phyloP scores from a whole-genome alignment of 768 basidiomycete species.

The Sarcomyxa edulis region DNA sequence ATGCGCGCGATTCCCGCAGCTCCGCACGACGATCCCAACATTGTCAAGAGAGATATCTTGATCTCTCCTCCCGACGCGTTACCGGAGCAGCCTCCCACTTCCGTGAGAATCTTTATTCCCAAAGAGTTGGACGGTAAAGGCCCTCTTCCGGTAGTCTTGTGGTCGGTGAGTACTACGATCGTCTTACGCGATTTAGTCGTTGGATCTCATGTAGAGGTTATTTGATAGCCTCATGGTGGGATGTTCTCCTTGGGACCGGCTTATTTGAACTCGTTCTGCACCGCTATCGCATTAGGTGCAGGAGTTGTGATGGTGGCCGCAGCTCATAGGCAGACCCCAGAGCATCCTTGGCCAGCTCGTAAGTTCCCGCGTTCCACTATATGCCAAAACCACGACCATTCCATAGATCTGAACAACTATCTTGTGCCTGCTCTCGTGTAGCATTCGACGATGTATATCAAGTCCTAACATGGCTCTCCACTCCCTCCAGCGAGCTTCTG shows the following conservation, averaged over 20 bases:
- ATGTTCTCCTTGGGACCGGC: conserved; percentile 6
- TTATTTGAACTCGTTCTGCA: conserved; percentile 3
- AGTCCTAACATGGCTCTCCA: conserved; percentile 6
- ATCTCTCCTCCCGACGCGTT: conserved; percentile 1
- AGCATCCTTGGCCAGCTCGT: conserved; percentile 7
- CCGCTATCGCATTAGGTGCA: conserved; percentile 4
- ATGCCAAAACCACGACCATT: too few species aligned
- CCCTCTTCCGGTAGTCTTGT: conserved; percentile 3
- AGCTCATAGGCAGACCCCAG: conserved; percentile 6
- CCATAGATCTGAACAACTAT: neutral
- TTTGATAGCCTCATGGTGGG: conserved; percentile 5
- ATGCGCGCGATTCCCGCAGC: conserved; percentile 6
- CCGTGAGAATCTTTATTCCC: conserved; percentile 5
- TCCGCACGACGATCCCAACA: conserved; percentile 4
- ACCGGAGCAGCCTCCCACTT: conserved; percentile 5
- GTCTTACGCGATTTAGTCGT: neutral
- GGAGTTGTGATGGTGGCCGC: conserved; percentile 2
- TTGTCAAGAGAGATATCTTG: conserved; percentile 4
- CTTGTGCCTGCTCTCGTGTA: conserved; percentile 1
- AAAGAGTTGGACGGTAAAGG: conserved; percentile 1
- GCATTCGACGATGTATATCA: conserved; percentile 7
- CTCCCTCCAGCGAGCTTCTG: neutral
- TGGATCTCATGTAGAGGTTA: neutral
- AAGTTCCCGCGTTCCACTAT: neutral
- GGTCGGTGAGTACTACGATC: conserved; percentile 1